Evolutionary conservation across 2,329 filamentous ascomycete genomes (phyloP), one percentile per base, ranked within the genome.

Genomic region (Aspergillus melleus): DNA sequence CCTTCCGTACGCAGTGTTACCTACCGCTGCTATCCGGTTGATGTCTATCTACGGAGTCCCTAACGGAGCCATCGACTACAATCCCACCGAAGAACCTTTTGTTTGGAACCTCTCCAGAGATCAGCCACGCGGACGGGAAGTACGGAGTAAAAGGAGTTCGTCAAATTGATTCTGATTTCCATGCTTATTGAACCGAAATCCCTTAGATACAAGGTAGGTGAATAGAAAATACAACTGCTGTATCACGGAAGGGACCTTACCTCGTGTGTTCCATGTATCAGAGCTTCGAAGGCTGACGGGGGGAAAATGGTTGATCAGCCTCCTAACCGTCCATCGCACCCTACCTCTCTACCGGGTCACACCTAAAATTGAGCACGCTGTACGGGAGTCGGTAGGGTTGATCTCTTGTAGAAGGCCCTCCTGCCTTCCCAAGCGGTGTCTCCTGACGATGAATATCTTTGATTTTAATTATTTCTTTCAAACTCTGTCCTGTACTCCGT

Each of bases 31-130:
- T 42, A 42, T 42, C 36, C 36, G n/a, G n/a, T n/a, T n/a, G 16
- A 42, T 42, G 36, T n/a, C 8, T 19, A 47, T 47, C 44, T 12
- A 47, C 32, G 46, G 36, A 42, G 36, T 26, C 49, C 26, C 26
- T 29, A 29, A 29, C 26, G 26, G 26, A 29, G 26, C 26, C 26
- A 29, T 29, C 26, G 26, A 29, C 26, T 29, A 51, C 46, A 20
- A 39, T 55, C 44, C n/a, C 36, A 46, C 42, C 42, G 22, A 22
- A 24, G 19, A 47, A 24, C 4, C 19, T 22, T 12, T 49, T 49
- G 44, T 24, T 55, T 55, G 44, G 53, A 32, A 49, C 19, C n/a
- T 49, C 44, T 22, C 52, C 22, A 54, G 50, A 58, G 24, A 58
- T 53, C n/a, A 24, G 30, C 46, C 55, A 49, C 12, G 19, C 8